phyloP scores from a whole-genome alignment of 2,329 filamentous ascomycete species.

The Rhynchosporium secalis region DNA sequence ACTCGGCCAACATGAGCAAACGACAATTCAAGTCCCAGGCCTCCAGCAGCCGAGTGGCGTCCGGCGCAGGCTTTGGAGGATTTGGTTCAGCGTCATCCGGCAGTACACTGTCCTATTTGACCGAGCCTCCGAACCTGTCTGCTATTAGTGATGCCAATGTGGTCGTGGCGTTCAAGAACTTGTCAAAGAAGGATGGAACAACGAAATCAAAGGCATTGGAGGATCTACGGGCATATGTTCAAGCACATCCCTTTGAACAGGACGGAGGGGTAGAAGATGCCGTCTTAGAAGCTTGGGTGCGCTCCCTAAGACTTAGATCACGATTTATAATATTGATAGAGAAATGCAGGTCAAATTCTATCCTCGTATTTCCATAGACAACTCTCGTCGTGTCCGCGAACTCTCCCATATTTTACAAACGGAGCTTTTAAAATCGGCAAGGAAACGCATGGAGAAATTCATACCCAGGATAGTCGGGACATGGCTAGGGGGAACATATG shows the following conservation, averaged over 20 bases:
- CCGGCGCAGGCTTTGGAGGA: conserved; percentile 37
- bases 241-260: conserved; percentile 52
- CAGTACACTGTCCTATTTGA: conserved; percentile 75
- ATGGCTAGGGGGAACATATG: conserved; percentile 90
- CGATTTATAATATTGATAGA: conserved; percentile 3
- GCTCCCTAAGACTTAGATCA: conserved; percentile 39
- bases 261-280: conserved; percentile 72
- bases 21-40: conserved; percentile 38
- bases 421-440: conserved; percentile 60
- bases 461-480: conserved; percentile 76
- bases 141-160: conserved; percentile 76
- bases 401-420: conserved; percentile 75
- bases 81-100: conserved; percentile 41
- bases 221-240: conserved; percentile 70
- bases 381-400: conserved; percentile 82
- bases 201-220: conserved; percentile 91
- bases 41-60: conserved; percentile 39
- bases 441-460: conserved; percentile 80
- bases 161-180: conserved; percentile 87
- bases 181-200: conserved; percentile 88
- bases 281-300: conserved; percentile 85
- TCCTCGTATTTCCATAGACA: conserved; percentile 86
- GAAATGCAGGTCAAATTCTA: conserved; percentile 72
- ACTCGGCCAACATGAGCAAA: conserved; percentile 33
- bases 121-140: conserved; percentile 80